phyloP scores from a whole-genome alignment of 805 yeast genomes.

The Tetrapisispora arboricola region DNA sequence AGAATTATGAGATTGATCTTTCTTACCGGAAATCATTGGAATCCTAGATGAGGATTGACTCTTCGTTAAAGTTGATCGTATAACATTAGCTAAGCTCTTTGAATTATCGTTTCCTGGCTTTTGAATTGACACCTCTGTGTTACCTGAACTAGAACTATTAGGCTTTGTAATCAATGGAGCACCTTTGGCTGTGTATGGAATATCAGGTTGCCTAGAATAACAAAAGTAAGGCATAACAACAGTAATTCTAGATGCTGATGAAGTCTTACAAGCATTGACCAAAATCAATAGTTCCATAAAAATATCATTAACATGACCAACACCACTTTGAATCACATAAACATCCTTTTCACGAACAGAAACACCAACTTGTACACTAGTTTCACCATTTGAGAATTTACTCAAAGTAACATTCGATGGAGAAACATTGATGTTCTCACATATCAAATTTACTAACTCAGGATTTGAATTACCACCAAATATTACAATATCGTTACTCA shows the following conservation, averaged over 20 bases:
- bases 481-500: conserved; percentile 44
- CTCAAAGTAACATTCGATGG: conserved; percentile 56
- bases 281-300: conserved; percentile 74
- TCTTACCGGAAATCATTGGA: conserved; percentile 30
- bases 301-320: conserved; percentile 81
- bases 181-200: conserved; percentile 70
- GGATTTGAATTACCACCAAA: conserved; percentile 91
- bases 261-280: conserved; percentile 87
- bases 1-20: conserved; percentile 15
- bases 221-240: conserved; percentile 92
- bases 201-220: conserved; percentile 91
- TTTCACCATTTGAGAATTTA: conserved; percentile 85
- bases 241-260: conserved; percentile 80
- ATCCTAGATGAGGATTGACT: conserved; percentile 23
- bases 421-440: conserved; percentile 65
- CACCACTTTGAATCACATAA: conserved; percentile 75
- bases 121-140: conserved; percentile 22
- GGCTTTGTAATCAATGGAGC: conserved; percentile 46
- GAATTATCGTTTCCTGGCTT: conserved; percentile 18
- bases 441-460: conserved; percentile 59
- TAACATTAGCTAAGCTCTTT: conserved; percentile 12
- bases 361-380: conserved; percentile 73
- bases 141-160: conserved; percentile 32
- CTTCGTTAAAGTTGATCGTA: conserved; percentile 13
- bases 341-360: conserved; percentile 96